Evolutionary conservation across 495 filamentous ascomycete genomes (phyloP).

Genomic region (Trichoderma erinaceum): DNA sequence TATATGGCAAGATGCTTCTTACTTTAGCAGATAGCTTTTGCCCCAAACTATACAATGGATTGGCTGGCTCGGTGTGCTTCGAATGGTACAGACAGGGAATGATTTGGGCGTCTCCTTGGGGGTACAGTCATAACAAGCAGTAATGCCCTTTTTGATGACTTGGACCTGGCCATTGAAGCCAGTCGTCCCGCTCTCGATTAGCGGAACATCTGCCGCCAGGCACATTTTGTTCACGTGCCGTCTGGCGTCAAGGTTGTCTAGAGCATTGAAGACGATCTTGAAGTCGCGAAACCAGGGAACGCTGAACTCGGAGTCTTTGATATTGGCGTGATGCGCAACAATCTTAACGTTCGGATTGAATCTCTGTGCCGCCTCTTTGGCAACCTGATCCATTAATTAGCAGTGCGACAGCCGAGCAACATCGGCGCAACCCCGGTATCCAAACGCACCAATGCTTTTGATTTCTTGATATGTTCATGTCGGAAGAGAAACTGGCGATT

Average conservation of each 20-base stretch:
- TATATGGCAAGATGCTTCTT: constrained; percentile 26
- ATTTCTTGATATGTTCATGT: constrained; percentile 95
- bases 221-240: constrained; percentile 98
- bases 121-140: constrained; percentile 95
- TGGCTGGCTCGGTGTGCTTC: constrained; percentile 87
- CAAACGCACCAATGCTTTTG: constrained; percentile 74
- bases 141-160: constrained; percentile 87
- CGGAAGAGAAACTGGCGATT: constrained; percentile 98
- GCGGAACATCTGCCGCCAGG: constrained; percentile 77
- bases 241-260: constrained; percentile 92
- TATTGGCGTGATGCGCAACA: constrained; percentile 87
- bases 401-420: constrained; percentile 16
- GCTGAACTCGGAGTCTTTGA: constrained; percentile 88
- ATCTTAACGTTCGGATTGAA: constrained; percentile 90
- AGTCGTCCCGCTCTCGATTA: constrained; percentile 96
- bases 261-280: constrained; percentile 85
- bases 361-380: constrained; percentile 82
- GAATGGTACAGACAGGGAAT: constrained; percentile 93
- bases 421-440: not conserved
- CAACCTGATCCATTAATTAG: constrained; percentile 57
- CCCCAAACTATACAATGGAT: constrained; percentile 99
- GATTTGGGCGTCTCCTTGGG: constrained; percentile 82
- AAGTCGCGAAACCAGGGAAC: constrained; percentile 85
- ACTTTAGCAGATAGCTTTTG: constrained; percentile 87
- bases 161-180: constrained; percentile 98